Evolutionary conservation across 1,139 yeast species (phyloP), one percentile per base, ranked within the genome.

Genomic region (Yamadazyma mexicana): DNA sequence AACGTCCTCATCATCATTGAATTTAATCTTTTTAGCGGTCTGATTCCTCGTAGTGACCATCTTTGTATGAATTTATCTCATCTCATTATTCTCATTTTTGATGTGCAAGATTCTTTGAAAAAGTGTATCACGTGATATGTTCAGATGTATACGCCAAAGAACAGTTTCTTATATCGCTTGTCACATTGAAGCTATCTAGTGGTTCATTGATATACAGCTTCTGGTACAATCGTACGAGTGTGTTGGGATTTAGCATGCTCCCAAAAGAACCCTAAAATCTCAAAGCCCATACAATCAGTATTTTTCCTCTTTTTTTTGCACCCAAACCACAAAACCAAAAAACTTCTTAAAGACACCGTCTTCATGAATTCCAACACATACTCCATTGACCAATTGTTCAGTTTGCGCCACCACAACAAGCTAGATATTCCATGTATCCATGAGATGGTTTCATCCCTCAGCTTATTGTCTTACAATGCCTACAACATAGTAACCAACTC

Each of bases 31-130:
- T 28, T 47, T 47, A 10, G 54, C 44, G 31, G 42, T 44, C 35
- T 50, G 52, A 34, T 58, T 56, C 47, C 66, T 57, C 3, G 65
- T 61, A 14, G 51, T 45, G 17, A 48, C 66, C 66, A 61, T 59
- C 32, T 20, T 30, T 9, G 20, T 20, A 8, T 20, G 22, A 20
- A 16, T 31, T 31, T 27, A 41, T 33, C 42, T 35, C 44, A 40
- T 40, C 44, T 38, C 44, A 33, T 17, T 15, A 20, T 20, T 20
- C 22, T 20, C 22, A 20, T 8, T 20, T 8, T 12, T 22, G 34
- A 18, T 11, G 12, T 15, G 5, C 18, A 11, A 17, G 16, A 31
- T n/a, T n/a, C n/a, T n/a, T n/a, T n/a, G n/a, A 17, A 17, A 11
- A 5, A 5, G n/a, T 8, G n/a, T 7, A 28, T 20, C 34, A 32